Base-by-base conservation (phyloP, 2,329 filamentous ascomycete species). In the Amesomyces nigricolor region DNA sequence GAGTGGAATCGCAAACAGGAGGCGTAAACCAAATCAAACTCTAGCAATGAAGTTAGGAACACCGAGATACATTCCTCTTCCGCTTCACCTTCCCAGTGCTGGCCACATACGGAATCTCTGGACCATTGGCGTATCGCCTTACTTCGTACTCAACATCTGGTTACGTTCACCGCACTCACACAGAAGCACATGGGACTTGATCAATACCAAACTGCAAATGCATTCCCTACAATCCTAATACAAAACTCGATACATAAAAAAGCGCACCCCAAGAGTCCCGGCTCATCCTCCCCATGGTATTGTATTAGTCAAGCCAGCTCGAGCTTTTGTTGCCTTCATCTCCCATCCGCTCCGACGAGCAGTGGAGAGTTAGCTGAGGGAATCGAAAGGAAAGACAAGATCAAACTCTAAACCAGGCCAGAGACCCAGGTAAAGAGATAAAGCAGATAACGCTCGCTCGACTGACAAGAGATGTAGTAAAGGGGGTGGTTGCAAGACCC, bases 1-100 rank as follows among this genome's bases (percentile, higher is more conserved):
- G 75, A 78, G 64, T 99, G 94, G 94, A 97, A 97, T 68, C 73
- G 71, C 61, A 69, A 68, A 56, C 76, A 81, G 65, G 62, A 66
- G 30, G 16, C 29, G 17, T 7, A 47, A 35, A 6, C 14, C 32
- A 35, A 26, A 26, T 5, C 4, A 26, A 26, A 26, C 22, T 26
- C 22, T 26, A 19, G 17, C 17, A 19, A 19, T 19, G 17, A 19
- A 19, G 17, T 19, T 19, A 5, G 22, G 22, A 6, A 26, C 22
- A 26, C 22, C 22, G 1, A 26, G 22, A 6, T 26, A 5, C 6
- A 26, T 26, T 26, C 4, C 22, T 26, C 22, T 26, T 5, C 4
- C 22, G 22, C 22, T 26, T 26, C 22, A 26, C 6, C 4, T 26
- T 26, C 22, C 6, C 22, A 3, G 22, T 26, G 22, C 22, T 26